These are phyloP conservation scores for Drechslerella coelobrocha DNA, from an alignment of 2,329 filamentous ascomycete species.

Conservation along the genomic window DNA sequence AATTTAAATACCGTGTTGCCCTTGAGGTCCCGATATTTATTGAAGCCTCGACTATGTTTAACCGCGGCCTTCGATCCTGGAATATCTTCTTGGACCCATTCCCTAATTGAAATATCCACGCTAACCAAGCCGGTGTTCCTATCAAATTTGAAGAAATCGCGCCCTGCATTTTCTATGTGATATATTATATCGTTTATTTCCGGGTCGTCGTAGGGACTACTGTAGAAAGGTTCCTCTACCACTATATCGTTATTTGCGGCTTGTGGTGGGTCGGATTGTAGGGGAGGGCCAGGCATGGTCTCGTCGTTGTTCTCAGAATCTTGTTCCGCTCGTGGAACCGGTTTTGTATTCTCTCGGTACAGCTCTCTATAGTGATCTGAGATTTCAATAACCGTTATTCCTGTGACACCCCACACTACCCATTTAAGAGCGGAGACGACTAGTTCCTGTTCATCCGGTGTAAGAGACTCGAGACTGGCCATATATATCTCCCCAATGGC, in stretches of 20 bases:
- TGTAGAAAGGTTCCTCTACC: neutral
- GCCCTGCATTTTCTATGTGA: slow-evolving; percentile 38
- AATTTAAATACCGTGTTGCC: slow-evolving; percentile 44
- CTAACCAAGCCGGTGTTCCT: slow-evolving; percentile 24
- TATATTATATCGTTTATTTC: slow-evolving; percentile 41
- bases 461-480: slow-evolving; percentile 24
- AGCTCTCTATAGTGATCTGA: slow-evolving; percentile 36
- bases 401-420: slow-evolving; percentile 31
- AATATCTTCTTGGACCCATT: slow-evolving; percentile 37
- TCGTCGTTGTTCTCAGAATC: slow-evolving; percentile 4
- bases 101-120: slow-evolving; percentile 43
- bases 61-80: slow-evolving; percentile 11
- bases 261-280: too few species aligned
- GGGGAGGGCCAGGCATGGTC: too few species aligned
- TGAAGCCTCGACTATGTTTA: slow-evolving; percentile 22
- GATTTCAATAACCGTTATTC: slow-evolving; percentile 24
- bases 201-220: slow-evolving; percentile 26
- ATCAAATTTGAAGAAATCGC: slow-evolving; percentile 40
- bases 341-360: neutral
- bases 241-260: too few species aligned
- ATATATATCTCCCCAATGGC: slow-evolving; percentile 42
- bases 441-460: slow-evolving; percentile 33
- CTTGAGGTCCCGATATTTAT: slow-evolving; percentile 19
- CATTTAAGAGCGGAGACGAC: slow-evolving; percentile 29
- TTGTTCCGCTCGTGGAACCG: neutral